These are phyloP conservation scores for Phytophthora pluvialis DNA, from an alignment of 352 stramenopile species.

Conservation along the genomic window DNA sequence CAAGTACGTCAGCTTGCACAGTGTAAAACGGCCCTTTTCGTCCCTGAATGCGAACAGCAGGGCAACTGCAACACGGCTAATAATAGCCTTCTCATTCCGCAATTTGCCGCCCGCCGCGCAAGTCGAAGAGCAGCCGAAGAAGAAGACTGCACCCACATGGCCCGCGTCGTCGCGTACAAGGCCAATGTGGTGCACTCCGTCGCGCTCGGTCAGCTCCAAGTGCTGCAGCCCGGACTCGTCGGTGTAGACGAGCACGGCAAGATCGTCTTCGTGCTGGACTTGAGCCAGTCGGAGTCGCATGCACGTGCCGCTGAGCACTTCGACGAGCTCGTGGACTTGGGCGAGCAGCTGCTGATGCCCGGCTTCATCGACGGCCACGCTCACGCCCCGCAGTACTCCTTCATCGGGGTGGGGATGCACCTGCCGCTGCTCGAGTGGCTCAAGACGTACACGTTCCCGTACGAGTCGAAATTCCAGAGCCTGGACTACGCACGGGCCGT, in stretches of 20 bases:
- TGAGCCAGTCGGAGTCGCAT: slow-evolving; percentile 30
- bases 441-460: slow-evolving; percentile 94
- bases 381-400: slow-evolving; percentile 95
- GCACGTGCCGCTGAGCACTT: slow-evolving; percentile 22
- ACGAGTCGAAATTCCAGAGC: slow-evolving; percentile 84
- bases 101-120: slow-evolving; percentile 21
- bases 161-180: slow-evolving; percentile 67
- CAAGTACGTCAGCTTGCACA: slow-evolving; percentile 15
- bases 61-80: slow-evolving; percentile 15
- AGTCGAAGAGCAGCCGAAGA: not conserved
- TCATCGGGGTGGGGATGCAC: slow-evolving; percentile 94
- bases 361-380: slow-evolving; percentile 95
- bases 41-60: slow-evolving; percentile 12
- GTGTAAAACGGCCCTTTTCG: slow-evolving; percentile 12
- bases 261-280: slow-evolving; percentile 34
- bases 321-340: slow-evolving; percentile 71
- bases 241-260: slow-evolving; percentile 40
- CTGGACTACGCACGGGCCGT: slow-evolving; percentile 72
- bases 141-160: slow-evolving; percentile 9
- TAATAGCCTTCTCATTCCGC: slow-evolving; percentile 22
- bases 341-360: slow-evolving; percentile 87
- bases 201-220: slow-evolving; percentile 57
- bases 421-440: slow-evolving; percentile 94
- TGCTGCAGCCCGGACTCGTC: slow-evolving; percentile 71
- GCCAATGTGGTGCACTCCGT: slow-evolving; percentile 81